These are phyloP conservation scores for Martiniozyma asiatica DNA, from an alignment of 1,139 yeast species.

Conservation along the genomic window DNA sequence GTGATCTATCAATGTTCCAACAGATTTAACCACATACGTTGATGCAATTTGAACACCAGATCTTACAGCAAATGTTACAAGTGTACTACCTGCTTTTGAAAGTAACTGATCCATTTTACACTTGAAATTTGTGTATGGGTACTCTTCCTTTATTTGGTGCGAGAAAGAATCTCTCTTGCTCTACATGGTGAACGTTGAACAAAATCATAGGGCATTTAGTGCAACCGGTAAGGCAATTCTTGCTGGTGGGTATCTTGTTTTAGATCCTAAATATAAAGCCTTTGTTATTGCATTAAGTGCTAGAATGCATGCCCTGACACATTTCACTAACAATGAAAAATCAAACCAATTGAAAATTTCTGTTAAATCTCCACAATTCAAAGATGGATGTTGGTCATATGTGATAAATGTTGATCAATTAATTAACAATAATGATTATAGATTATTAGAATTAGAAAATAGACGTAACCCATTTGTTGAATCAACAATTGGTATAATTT, in stretches of 20 bases:
- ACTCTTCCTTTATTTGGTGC: constrained; percentile 4
- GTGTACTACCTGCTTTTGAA: constrained; percentile 55
- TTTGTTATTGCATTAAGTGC: constrained; percentile 84
- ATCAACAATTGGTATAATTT: constrained; percentile 44
- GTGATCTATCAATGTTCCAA: constrained; percentile 44
- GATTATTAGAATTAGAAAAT: constrained; percentile 12
- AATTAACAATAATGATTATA: not conserved
- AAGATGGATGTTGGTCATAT: constrained; percentile 60
- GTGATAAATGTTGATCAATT: too few relatives aligned
- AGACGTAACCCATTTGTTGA: constrained; percentile 64
- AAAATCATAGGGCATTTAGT: constrained; percentile 50
- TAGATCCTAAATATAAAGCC: constrained; percentile 64
- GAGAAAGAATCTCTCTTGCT: not conserved
- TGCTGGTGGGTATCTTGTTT: constrained; percentile 89
- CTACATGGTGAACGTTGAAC: not conserved
- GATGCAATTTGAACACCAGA: constrained; percentile 72
- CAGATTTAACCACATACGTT: constrained; percentile 60
- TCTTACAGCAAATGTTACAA: constrained; percentile 67
- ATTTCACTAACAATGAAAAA: not conserved
- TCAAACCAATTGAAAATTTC: constrained; percentile 20
- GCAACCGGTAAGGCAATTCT: constrained; percentile 93
- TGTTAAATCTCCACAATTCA: constrained; percentile 72
- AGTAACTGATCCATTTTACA: constrained; percentile 20
- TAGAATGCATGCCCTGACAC: constrained; percentile 66
- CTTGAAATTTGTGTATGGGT: too few relatives aligned